Evolutionary conservation across 1,284 basidiomycete species (phyloP).

Genomic region (Somion occarium): DNA sequence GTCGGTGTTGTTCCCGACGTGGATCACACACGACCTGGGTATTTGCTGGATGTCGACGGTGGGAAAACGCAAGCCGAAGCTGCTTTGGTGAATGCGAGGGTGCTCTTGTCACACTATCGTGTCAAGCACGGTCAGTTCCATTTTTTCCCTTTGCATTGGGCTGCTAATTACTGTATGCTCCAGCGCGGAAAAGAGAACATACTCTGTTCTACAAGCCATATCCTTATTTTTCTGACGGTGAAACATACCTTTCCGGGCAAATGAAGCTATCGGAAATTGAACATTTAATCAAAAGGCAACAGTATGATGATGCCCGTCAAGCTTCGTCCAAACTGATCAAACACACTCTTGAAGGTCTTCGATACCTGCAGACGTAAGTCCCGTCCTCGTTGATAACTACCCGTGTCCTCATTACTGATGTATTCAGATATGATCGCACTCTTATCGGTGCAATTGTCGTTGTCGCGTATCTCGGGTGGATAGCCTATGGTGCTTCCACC

Average conservation of each 20-base stretch:
- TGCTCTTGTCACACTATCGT: constrained; percentile 74
- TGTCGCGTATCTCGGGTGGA: constrained; percentile 77
- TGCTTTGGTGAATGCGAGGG: constrained; percentile 70
- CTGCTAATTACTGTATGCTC: neutral
- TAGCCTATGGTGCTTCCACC: constrained; percentile 55
- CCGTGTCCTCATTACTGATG: neutral
- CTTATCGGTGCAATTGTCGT: constrained; percentile 70
- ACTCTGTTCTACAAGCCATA: constrained; percentile 64
- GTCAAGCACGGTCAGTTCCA: constrained; percentile 66
- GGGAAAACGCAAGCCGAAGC: constrained; percentile 45
- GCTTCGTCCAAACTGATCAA: constrained; percentile 53
- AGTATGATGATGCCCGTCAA: constrained; percentile 48
- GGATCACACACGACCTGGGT: constrained; percentile 52
- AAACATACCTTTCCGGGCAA: constrained; percentile 26
- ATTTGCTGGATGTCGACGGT: constrained; percentile 36
- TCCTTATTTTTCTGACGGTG: constrained; percentile 42
- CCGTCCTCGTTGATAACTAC: neutral
- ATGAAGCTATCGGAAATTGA: constrained; percentile 37
- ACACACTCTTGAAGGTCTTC: constrained; percentile 58
- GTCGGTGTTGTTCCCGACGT: constrained; percentile 72
- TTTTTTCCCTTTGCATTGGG: constrained; percentile 5
- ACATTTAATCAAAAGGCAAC: constrained; percentile 35
- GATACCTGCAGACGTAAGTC: constrained; percentile 75
- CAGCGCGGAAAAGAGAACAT: constrained; percentile 58
- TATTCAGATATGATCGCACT: constrained; percentile 66